These are phyloP conservation scores for Trypanosoma cruzi DNA, from an alignment of 208 protist genomes.

Conservation along the genomic window DNA sequence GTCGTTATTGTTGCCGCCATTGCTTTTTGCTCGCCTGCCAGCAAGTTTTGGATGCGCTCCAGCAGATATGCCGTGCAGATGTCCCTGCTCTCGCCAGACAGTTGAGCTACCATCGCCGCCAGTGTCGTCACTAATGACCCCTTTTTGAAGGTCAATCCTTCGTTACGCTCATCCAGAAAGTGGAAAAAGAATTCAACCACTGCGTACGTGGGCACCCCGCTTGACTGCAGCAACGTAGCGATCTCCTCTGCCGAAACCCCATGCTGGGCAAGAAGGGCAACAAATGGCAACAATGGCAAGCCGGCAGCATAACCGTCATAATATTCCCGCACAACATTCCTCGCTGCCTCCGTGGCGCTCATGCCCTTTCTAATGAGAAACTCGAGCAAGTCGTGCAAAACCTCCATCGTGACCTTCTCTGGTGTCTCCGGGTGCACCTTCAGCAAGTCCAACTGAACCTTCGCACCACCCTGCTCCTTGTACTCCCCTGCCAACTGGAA, in stretches of 20 bases:
- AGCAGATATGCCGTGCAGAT: slow-evolving; percentile 61
- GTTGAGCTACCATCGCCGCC: slow-evolving; percentile 33
- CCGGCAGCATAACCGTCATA: slow-evolving; percentile 55
- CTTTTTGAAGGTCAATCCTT: slow-evolving; percentile 34
- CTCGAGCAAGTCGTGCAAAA: slow-evolving; percentile 63
- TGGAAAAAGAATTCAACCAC: slow-evolving; percentile 61
- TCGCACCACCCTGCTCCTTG: slow-evolving; percentile 64
- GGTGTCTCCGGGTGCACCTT: slow-evolving; percentile 66
- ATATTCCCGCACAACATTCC: slow-evolving; percentile 66
- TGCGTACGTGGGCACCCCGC: slow-evolving; percentile 41
- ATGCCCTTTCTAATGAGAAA: slow-evolving; percentile 30
- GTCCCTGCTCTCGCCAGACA: slow-evolving; percentile 37
- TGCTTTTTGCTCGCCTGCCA: slow-evolving; percentile 44
- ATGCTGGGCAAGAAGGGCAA: slow-evolving; percentile 66
- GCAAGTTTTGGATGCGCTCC: slow-evolving; percentile 61
- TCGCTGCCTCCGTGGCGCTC: slow-evolving; percentile 48
- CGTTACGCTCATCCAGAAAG: slow-evolving; percentile 43
- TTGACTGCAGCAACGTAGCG: slow-evolving; percentile 37
- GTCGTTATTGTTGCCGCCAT: neutral
- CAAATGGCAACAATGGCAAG: slow-evolving; percentile 67
- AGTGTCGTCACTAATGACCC: slow-evolving; percentile 42
- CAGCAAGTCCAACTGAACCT: slow-evolving; percentile 82
- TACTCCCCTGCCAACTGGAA: slow-evolving; percentile 71
- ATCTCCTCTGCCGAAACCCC: slow-evolving; percentile 28
- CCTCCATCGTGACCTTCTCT: slow-evolving; percentile 41